Conservation (phyloP, 164 flowering plant species). For the Magnolia changhungtana region DNA sequence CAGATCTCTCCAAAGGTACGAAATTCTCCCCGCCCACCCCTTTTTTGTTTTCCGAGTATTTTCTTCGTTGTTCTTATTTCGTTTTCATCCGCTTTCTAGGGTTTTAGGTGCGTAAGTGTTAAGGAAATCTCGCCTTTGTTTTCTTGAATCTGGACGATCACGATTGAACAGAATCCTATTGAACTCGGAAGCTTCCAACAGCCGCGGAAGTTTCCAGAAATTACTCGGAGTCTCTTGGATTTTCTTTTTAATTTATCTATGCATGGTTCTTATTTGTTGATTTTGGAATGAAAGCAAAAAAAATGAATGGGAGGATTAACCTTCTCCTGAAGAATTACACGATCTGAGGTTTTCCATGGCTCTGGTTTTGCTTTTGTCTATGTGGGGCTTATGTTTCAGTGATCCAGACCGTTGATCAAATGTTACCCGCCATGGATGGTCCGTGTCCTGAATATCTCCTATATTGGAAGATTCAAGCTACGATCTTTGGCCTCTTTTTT, state of each 20-base stretch:
- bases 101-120: too few species aligned
- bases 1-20: slow-evolving; percentile 10
- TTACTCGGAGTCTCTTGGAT: neutral
- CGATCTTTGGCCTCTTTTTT: neutral
- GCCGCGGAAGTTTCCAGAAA: neutral
- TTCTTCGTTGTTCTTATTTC: too few species aligned
- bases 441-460: neutral
- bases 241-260: too few species aligned
- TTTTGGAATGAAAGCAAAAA: too few species aligned
- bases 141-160: neutral
- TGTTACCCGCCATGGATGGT: neutral
- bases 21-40: neutral
- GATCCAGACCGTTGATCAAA: neutral
- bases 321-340: too few species aligned
- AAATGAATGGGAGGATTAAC: too few species aligned
- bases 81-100: too few species aligned
- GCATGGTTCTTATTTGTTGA: neutral
- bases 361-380: neutral
- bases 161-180: neutral
- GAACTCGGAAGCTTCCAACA: neutral
- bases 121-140: neutral
- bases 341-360: neutral
- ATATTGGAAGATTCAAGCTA: neutral
- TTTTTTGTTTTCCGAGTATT: too few species aligned
- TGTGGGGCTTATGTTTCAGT: neutral